Evolutionary conservation across 352 stramenopile species (phyloP), one percentile per base, ranked within the genome.

Genomic region (Phytophthora syringae): DNA sequence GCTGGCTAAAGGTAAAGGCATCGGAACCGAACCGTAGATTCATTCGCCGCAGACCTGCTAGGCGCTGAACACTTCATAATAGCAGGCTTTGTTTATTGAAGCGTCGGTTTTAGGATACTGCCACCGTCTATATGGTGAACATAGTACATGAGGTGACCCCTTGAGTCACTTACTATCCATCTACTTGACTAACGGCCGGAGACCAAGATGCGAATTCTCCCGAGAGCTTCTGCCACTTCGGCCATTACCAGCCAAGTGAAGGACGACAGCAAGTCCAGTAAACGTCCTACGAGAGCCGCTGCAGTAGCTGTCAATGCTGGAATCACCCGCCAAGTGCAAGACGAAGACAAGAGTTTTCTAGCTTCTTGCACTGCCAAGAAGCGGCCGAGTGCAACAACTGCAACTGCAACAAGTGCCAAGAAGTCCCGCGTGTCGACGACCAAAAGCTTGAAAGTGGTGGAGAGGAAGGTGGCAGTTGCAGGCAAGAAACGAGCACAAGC

Each of bases 401-500:
- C 13, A 28, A 9, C n/a, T 21, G 13, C 7, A 40, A 57, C 45
- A 21, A 27, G 22, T 28, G 20, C 53, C 2, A 76, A 67, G n/a
- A 36, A 42, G 13, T 43, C 43, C 9, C 43, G 48, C 18, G n/a
- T 64, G 7, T 24, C 30, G 3, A 18, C 16, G 7, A 25, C 44
- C 1, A 51, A 27, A 15, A 20, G 39, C 28, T 67, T 34, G 16
- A 57, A 51, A 24, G 18, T 48, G 44, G 3, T 15, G n/a, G 30
- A 67, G 11, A 45, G 60, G 5, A 64, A 44, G 16, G 15, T 63
- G 52, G 43, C 59, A 11, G 47, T 27, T 7, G 27, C 22, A 3
- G 61, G 52, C 16, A 79, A 72, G 45, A 79, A 79, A 37, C 66
- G 66, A 1, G 61, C 61, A 0, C 70, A 72, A 20, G 57, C 50